These are phyloP conservation scores for Pestalotiopsis sp. DNA, from an alignment of 2,329 filamentous ascomycete species.

Conservation along the genomic window DNA sequence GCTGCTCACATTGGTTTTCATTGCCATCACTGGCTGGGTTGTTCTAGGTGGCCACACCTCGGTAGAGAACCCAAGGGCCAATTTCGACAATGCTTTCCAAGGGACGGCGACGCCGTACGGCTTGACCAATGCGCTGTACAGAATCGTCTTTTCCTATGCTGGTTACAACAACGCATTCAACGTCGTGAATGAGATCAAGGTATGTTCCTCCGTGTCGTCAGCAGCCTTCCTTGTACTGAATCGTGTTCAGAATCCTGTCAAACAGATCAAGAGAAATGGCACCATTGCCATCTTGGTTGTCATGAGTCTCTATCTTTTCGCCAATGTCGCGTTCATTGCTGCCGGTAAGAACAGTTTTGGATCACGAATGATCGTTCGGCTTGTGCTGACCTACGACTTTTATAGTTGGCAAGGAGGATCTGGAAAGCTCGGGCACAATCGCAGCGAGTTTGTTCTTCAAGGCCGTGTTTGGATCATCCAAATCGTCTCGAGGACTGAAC, in stretches of 20 bases:
- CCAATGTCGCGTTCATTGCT: constrained; percentile 63
- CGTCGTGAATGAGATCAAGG: constrained; percentile 60
- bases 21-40: constrained; percentile 49
- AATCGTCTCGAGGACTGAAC: constrained; percentile 55
- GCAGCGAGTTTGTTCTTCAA: constrained; percentile 62
- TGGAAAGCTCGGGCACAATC: constrained; percentile 53
- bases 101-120: constrained; percentile 36
- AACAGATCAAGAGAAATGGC: constrained; percentile 52
- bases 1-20: constrained; percentile 51
- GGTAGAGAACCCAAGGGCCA: constrained; percentile 42
- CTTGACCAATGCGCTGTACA: constrained; percentile 56
- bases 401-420: constrained; percentile 51
- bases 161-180: constrained; percentile 64
- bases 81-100: constrained; percentile 48
- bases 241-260: constrained; percentile 52
- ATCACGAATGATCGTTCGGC: no score
- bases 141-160: constrained; percentile 59
- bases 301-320: constrained; percentile 57
- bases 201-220: constrained; percentile 22
- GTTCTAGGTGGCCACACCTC: constrained; percentile 50
- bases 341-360: constrained; percentile 36
- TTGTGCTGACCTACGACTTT: not conserved
- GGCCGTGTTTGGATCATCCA: constrained; percentile 53
- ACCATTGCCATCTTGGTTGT: constrained; percentile 52
- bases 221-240: not conserved